Evolutionary conservation across 2,329 filamentous ascomycete species (phyloP).

Genomic region (Immersiporthe knoxdaviesiana): DNA sequence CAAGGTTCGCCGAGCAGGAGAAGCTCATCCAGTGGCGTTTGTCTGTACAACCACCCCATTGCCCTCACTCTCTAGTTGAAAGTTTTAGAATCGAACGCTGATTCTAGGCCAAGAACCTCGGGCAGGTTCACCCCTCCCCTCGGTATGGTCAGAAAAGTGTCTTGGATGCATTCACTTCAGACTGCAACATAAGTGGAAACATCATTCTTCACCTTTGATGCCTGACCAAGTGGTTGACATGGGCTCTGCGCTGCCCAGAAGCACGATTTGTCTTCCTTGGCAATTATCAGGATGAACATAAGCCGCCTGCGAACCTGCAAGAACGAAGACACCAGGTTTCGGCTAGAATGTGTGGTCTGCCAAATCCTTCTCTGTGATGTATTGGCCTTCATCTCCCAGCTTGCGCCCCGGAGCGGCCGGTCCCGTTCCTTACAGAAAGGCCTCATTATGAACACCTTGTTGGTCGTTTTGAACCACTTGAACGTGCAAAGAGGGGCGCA

Average conservation of each 20-base stretch:
- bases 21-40: background rate
- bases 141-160: too few relatives aligned
- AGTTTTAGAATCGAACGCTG: background rate
- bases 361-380: background rate
- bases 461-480: background rate
- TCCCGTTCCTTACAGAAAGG: background rate
- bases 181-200: too few relatives aligned
- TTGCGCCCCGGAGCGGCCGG: background rate
- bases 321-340: background rate
- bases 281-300: background rate
- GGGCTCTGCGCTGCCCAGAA: background rate
- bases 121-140: too few relatives aligned
- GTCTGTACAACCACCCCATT: background rate
- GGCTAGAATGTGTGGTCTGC: background rate
- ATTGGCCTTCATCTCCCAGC: background rate
- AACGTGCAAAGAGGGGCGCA: background rate
- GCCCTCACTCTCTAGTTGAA: too few relatives aligned
- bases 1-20: background rate
- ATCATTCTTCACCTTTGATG: background rate
- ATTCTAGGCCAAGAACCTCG: background rate
- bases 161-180: background rate
- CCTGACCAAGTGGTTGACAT: background rate
- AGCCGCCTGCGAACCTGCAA: background rate
- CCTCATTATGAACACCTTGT: background rate
- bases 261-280: background rate